Conservation (phyloP, 1,284 basidiomycete genomes). For the Pisolithus thermaeus region DNA sequence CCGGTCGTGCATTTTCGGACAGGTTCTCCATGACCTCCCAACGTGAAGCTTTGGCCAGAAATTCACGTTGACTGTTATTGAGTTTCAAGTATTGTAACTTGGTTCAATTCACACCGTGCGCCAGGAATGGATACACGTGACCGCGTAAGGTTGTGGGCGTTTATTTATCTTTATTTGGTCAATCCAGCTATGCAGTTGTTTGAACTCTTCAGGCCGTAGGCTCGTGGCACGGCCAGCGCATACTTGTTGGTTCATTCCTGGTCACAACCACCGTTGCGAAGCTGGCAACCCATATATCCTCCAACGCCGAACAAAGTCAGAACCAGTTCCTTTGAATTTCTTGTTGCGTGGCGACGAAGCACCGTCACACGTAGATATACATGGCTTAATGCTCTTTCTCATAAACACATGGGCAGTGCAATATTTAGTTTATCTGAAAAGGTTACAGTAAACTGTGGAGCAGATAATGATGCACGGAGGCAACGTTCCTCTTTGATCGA, state of each 20-base stretch:
- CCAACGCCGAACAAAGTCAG: too few species aligned
- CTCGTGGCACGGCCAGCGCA: not conserved
- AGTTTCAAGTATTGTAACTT: not conserved
- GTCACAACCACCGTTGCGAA: too few species aligned
- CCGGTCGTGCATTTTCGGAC: constrained; percentile 36
- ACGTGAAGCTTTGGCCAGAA: not conserved
- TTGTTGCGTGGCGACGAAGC: too few species aligned
- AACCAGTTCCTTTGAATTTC: too few species aligned
- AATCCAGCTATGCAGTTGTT: too few species aligned
- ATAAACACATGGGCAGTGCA: not conserved
- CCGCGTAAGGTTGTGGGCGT: constrained; percentile 15
- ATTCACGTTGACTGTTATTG: not conserved
- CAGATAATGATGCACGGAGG: not conserved
- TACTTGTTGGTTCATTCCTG: too few species aligned
- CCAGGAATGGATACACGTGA: constrained; percentile 19
- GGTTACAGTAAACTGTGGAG: not conserved
- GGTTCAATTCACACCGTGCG: constrained; percentile 2
- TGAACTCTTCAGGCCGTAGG: constrained; percentile 1
- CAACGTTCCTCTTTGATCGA: too few species aligned
- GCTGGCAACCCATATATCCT: too few species aligned
- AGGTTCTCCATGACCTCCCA: too few species aligned
- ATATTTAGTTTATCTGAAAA: not conserved
- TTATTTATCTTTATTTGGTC: constrained; percentile 19
- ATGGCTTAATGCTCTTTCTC: not conserved
- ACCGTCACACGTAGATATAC: too few species aligned